phyloP scores from a whole-genome alignment of 768 basidiomycete genomes.

The Mrakia frigida region DNA sequence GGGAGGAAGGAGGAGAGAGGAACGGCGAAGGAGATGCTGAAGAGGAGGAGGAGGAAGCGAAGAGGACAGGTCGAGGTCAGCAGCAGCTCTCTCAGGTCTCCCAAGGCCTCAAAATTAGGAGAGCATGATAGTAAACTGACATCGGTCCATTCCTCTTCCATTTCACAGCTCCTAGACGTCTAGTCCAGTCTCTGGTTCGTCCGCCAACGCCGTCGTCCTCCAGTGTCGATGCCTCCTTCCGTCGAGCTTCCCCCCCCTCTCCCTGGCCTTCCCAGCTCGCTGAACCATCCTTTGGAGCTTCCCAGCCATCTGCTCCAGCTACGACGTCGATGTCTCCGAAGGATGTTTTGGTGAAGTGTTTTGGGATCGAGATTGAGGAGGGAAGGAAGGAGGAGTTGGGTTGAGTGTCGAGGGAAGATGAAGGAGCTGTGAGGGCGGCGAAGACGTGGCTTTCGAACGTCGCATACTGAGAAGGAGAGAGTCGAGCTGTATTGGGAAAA shows the following conservation, averaged over 20 bases:
- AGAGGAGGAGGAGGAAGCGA: neutral
- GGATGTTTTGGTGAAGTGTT: neutral
- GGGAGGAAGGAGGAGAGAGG: neutral
- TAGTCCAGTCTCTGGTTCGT: neutral
- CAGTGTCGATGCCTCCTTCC: neutral
- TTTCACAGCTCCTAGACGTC: neutral
- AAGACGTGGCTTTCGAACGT: neutral
- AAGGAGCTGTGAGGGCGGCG: neutral
- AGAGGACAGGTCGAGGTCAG: neutral
- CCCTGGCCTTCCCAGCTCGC: neutral
- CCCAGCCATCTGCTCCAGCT: neutral
- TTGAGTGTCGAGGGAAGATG: neutral
- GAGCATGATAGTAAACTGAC: neutral
- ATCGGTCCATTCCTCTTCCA: neutral
- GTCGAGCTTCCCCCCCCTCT: neutral
- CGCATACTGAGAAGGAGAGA: neutral
- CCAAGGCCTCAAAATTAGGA: neutral
- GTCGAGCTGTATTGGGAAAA: neutral
- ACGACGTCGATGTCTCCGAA: slow-evolving; percentile 6
- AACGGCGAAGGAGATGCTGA: slow-evolving; percentile 5
- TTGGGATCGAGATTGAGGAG: neutral
- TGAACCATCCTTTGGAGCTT: neutral
- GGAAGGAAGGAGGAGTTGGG: neutral
- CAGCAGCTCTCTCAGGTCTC: neutral
- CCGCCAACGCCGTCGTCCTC: neutral